Evolutionary conservation across 192 early-diverging fungal species (phyloP).

Genomic region (Diversispora eburnea): DNA sequence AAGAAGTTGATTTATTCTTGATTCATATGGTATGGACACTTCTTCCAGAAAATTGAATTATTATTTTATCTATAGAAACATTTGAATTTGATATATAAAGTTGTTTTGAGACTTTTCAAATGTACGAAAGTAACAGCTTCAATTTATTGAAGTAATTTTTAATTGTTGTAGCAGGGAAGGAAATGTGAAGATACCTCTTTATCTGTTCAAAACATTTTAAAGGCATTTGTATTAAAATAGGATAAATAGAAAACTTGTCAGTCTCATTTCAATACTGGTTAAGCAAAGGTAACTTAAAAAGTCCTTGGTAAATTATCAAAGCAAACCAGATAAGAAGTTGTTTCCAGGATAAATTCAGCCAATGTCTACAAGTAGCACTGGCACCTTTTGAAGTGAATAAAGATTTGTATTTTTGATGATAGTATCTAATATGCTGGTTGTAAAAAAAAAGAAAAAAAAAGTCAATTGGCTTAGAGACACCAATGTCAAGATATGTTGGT

Average conservation of each 20-base stretch:
- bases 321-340: background rate
- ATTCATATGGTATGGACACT: background rate
- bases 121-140: background rate
- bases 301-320: constrained; percentile 9
- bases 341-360: background rate
- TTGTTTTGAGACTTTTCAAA: constrained; percentile 1
- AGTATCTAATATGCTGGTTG: background rate
- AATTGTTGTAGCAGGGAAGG: constrained; percentile 4
- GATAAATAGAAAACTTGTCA: background rate
- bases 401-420: background rate
- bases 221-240: background rate
- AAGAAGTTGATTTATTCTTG: background rate
- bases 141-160: constrained; percentile 8
- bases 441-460: constrained; percentile 10
- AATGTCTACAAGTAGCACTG: background rate
- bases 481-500: background rate
- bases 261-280: constrained; percentile 7
- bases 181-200: background rate
- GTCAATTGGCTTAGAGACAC: background rate
- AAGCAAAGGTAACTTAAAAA: constrained; percentile 10
- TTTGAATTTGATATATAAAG: background rate
- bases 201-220: background rate
- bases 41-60: constrained; percentile 1
- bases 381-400: background rate
- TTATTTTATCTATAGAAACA: background rate